phyloP scores from a whole-genome alignment of 179 eudicot species.

The Corrigiola litoralis region DNA sequence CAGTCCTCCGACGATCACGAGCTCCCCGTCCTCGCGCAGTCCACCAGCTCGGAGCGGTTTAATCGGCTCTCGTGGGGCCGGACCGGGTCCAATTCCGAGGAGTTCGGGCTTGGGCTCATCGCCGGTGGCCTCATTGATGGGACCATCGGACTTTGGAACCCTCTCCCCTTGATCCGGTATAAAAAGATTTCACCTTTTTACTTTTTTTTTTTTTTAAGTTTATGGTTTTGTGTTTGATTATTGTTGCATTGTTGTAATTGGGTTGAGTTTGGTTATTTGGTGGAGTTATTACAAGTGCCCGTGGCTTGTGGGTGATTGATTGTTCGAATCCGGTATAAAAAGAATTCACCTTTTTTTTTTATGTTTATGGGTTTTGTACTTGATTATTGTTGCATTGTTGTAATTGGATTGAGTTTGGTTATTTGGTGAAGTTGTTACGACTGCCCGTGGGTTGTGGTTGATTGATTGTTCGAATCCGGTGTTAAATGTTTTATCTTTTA shows the following conservation, averaged over 20 bases:
- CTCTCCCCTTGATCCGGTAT: constrained; percentile 63
- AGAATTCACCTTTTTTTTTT: constrained; percentile 13
- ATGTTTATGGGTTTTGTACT: not conserved
- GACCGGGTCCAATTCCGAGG: constrained; percentile 45
- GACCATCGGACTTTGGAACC: constrained; percentile 83
- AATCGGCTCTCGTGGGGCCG: constrained; percentile 78
- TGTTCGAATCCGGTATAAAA: too few species aligned
- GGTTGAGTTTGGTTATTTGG: not conserved
- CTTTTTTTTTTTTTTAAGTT: not conserved
- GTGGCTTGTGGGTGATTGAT: too few species aligned
- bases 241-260: too few species aligned
- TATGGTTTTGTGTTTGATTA: not conserved
- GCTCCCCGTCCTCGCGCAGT: constrained; percentile 45
- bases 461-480: too few species aligned
- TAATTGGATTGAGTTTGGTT: not conserved
- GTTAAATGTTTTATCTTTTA: too few species aligned
- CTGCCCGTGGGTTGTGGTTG: too few species aligned
- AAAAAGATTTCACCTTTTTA: too few species aligned
- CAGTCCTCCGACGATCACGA: constrained; percentile 69
- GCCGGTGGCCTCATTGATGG: constrained; percentile 96
- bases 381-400: too few species aligned
- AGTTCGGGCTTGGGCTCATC: constrained; percentile 60
- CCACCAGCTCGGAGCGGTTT: constrained; percentile 73
- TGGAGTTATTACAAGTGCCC: too few species aligned
- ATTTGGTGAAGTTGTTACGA: too few species aligned